Evolutionary conservation across 495 filamentous ascomycete species (phyloP).

Genomic region (Aspergillus incahuasiensis): DNA sequence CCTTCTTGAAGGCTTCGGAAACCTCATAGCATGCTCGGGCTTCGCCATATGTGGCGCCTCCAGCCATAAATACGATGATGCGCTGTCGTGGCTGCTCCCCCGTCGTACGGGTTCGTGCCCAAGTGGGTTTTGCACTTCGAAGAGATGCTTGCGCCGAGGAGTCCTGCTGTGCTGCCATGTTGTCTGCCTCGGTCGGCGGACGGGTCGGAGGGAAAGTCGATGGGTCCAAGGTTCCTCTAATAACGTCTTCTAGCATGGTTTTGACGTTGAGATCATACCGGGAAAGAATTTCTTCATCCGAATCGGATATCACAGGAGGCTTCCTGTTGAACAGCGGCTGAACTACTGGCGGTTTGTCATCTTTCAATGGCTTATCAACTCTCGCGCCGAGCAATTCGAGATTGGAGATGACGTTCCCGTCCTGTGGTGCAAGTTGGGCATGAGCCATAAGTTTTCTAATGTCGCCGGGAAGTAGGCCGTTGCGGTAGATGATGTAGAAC

Average conservation of each 20-base stretch:
- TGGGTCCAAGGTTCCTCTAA: conserved; percentile 51
- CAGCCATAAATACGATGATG: conserved; percentile 92
- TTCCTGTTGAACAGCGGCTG: conserved; percentile 66
- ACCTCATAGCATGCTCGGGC: conserved; percentile 85
- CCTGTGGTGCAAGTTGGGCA: conserved; percentile 66
- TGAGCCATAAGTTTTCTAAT: conserved; percentile 80
- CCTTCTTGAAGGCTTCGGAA: conserved; percentile 61
- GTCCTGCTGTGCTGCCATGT: conserved; percentile 46
- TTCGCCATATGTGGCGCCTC: conserved; percentile 91
- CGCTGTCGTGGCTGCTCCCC: conserved; percentile 81
- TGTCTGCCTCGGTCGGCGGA: conserved; percentile 64
- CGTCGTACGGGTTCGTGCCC: conserved; percentile 76
- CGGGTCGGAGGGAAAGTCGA: conserved; percentile 75
- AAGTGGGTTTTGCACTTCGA: conserved; percentile 85
- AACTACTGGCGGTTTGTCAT: conserved; percentile 57
- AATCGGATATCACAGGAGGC: conserved; percentile 32
- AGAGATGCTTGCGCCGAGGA: conserved; percentile 69
- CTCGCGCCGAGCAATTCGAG: conserved; percentile 78
- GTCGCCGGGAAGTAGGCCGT: conserved; percentile 85
- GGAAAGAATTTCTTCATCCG: conserved; percentile 47
- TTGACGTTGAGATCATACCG: conserved; percentile 52
- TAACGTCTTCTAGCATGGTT: conserved; percentile 66
- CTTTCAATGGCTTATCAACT: conserved; percentile 69
- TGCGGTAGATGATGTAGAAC: conserved; percentile 79
- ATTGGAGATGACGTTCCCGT: conserved; percentile 69